Evolutionary conservation across 2,329 filamentous ascomycete genomes (phyloP).

Genomic region (Pseudocercospora fuligena): DNA sequence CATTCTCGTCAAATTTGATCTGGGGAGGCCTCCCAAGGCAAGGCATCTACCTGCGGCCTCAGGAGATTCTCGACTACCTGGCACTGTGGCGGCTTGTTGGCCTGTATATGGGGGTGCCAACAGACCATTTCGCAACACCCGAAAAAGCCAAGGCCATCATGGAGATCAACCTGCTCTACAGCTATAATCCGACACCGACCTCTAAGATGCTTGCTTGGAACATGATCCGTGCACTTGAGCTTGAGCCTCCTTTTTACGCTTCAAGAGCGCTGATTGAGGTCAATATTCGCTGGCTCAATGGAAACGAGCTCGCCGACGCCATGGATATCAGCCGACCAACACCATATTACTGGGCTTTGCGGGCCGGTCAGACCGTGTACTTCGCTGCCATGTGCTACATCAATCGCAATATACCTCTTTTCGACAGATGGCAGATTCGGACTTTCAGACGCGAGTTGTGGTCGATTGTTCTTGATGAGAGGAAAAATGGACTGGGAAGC

Average conservation of each 20-base stretch:
- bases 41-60: conserved; percentile 65
- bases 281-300: conserved; percentile 69
- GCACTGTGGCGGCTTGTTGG: conserved; percentile 75
- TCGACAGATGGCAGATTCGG: conserved; percentile 57
- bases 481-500: conserved; percentile 62
- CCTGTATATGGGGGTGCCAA: conserved; percentile 69
- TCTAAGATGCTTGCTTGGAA: conserved; percentile 70
- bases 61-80: conserved; percentile 69
- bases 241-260: conserved; percentile 65
- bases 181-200: conserved; percentile 66
- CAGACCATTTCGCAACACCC: conserved; percentile 60
- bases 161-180: conserved; percentile 68
- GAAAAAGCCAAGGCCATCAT: conserved; percentile 63
- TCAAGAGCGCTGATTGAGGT: conserved; percentile 68
- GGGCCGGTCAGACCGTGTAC: conserved; percentile 65
- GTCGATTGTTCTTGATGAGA: conserved; percentile 62
- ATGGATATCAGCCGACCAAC: conserved; percentile 62
- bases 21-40: conserved; percentile 71
- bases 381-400: conserved; percentile 59
- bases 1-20: conserved; percentile 68
- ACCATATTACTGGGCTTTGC: conserved; percentile 60
- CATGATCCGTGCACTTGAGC: conserved; percentile 67
- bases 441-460: conserved; percentile 57
- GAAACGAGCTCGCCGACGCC: conserved; percentile 60
- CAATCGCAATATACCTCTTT: conserved; percentile 51